Base-by-base conservation (phyloP, 768 basidiomycete species). In the Boletus sensibilis region DNA sequence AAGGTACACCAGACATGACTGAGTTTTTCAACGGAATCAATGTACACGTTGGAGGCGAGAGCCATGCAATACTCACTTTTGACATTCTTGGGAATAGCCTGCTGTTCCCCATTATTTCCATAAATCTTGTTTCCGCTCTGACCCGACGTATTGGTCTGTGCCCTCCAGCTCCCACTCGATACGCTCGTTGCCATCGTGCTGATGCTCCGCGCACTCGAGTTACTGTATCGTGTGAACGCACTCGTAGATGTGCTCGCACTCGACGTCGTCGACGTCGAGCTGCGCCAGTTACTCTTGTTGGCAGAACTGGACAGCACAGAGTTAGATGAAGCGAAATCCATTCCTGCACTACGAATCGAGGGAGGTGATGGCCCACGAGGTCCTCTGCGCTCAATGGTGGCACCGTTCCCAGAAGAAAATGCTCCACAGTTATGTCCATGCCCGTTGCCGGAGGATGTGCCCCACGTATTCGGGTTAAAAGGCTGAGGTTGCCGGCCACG, bases 171-270 rank as follows among this genome's bases (percentile, higher is more conserved):
- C 46, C 79, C 75, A 23, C 83, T 81, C 33, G 88, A 90, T 7
- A 90, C 82, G 61, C 88, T 90, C 16, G 92, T 94, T 42, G 90
- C 91, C 53, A 82, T 82, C 5, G 92, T 92, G 21, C 88, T 88
- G 40, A 92, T 78, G 60, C 89, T 91, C 53, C 88, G 79, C 54
- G 78, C 65, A 68, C 88, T 87, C 40, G 82, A 81, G 55, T 75
- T 82, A 44, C 89, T 92, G 75, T 88, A 91, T 56, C 86, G 77
- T 23, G 91, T 92, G 64, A 92, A 92, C 34, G 85, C 84, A 21
- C 82, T 85, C 23, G 84, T 80, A 10, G 85, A 86, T 14, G 86
- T 83, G 60, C 81, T 82, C 12, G 86, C 85, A 65, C 85, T 88
- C 47, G 82, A 83, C 10, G 79, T 79, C n/a, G 83, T 85, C 55